These are phyloP conservation scores for Bimuria novae-zelandiae DNA, from an alignment of 2,329 filamentous ascomycete species.

Conservation along the genomic window DNA sequence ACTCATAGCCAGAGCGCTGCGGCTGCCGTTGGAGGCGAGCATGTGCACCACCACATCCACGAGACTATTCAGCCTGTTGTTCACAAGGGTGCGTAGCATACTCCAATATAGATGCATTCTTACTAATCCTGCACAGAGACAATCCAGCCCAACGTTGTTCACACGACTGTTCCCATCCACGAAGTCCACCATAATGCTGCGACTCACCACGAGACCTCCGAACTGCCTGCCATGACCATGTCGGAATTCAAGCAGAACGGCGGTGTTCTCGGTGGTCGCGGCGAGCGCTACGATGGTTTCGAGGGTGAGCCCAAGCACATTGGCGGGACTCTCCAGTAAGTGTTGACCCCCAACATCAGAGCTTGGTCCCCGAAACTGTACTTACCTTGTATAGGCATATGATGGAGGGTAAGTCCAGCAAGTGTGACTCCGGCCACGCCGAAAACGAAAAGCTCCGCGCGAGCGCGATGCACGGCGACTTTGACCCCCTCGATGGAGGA, in stretches of 20 bases:
- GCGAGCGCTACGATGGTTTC: slow-evolving; percentile 63
- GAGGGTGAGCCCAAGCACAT: slow-evolving; percentile 64
- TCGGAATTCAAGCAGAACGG: slow-evolving; percentile 65
- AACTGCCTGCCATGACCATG: slow-evolving; percentile 67
- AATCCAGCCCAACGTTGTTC: slow-evolving; percentile 68
- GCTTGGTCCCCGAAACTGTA: background rate
- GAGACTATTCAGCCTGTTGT: slow-evolving; percentile 73
- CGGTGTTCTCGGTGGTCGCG: slow-evolving; percentile 58
- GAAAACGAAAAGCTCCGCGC: slow-evolving; percentile 4
- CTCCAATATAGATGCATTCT: too few species aligned
- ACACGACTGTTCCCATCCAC: slow-evolving; percentile 73
- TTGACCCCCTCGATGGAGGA: slow-evolving; percentile 15
- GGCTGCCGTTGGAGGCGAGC: slow-evolving; percentile 62
- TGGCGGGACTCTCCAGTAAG: slow-evolving; percentile 32
- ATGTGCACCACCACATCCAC: slow-evolving; percentile 68
- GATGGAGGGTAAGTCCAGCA: slow-evolving; percentile 18
- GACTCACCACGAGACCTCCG: slow-evolving; percentile 67
- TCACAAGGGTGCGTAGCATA: too few species aligned
- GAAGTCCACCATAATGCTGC: slow-evolving; percentile 71
- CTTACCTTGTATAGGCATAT: slow-evolving; percentile 9
- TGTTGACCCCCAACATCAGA: slow-evolving; percentile 13
- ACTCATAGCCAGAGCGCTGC: slow-evolving; percentile 55
- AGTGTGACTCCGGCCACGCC: slow-evolving; percentile 13
- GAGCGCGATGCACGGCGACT: slow-evolving; percentile 16
- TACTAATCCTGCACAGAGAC: too few species aligned